Evolutionary conservation across 2,329 filamentous ascomycete species (phyloP).

Genomic region (Fonsecaea pugnacius): DNA sequence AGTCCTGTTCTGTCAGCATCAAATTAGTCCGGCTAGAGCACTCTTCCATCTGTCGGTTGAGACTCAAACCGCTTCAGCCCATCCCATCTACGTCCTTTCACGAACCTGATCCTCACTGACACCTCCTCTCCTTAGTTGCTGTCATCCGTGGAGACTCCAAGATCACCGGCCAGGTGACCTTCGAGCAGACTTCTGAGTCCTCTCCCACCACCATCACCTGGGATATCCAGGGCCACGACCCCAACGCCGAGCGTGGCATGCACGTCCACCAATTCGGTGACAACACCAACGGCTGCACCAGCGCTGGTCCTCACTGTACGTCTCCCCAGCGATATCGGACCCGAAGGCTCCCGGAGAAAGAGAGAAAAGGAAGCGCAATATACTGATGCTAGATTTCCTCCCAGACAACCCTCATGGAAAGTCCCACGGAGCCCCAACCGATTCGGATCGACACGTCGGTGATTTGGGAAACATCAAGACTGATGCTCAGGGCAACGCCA

Average conservation of each 20-base stretch:
- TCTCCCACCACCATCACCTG: constrained; percentile 84
- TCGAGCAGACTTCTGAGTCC: constrained; percentile 87
- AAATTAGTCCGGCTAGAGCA: background rate
- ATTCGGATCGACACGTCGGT: constrained; percentile 89
- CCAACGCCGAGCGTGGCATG: constrained; percentile 96
- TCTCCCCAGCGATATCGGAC: constrained; percentile 31
- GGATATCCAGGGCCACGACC: constrained; percentile 88
- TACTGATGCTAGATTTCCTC: constrained; percentile 9
- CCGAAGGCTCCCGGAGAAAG: background rate
- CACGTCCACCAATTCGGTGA: constrained; percentile 99
- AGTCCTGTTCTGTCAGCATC: constrained; percentile 27
- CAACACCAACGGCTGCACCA: constrained; percentile 99
- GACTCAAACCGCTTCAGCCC: constrained; percentile 23
- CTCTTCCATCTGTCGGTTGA: background rate
- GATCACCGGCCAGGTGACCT: constrained; percentile 88
- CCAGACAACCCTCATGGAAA: constrained; percentile 94
- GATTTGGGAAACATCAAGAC: constrained; percentile 98
- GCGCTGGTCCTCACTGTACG: constrained; percentile 95
- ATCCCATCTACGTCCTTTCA: constrained; percentile 14
- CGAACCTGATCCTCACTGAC: constrained; percentile 28
- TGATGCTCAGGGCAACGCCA: constrained; percentile 86
- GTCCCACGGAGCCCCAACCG: constrained; percentile 83
- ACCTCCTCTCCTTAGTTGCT: constrained; percentile 67
- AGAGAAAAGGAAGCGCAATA: constrained; percentile 17
- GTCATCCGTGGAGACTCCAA: constrained; percentile 98